phyloP scores from a whole-genome alignment of 768 basidiomycete species.

The Kwoniella bestiolae region DNA sequence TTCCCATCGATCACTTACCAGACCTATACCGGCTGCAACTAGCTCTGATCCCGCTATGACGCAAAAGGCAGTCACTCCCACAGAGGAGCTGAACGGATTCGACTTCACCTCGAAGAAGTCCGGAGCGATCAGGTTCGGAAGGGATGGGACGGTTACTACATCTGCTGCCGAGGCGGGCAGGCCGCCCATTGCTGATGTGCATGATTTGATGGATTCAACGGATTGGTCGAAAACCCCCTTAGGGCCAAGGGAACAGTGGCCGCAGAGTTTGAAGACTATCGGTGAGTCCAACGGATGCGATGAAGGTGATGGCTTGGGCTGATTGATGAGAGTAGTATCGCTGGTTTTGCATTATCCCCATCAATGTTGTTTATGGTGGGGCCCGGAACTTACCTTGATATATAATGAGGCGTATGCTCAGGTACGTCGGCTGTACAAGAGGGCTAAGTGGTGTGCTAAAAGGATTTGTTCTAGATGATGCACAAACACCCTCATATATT shows the following conservation, averaged over 20 bases:
- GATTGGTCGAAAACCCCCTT: constrained; percentile 53
- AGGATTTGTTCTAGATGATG: constrained; percentile 27
- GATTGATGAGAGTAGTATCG: too few species aligned
- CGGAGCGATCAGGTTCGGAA: constrained; percentile 34
- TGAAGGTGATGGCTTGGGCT: background rate
- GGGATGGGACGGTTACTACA: constrained; percentile 38
- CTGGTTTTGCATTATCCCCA: constrained; percentile 44
- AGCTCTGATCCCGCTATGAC: background rate
- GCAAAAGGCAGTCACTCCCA: constrained; percentile 15
- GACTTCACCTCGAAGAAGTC: constrained; percentile 2
- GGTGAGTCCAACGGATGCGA: constrained; percentile 24
- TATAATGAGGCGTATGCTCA: constrained; percentile 53
- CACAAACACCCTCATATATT: constrained; percentile 53
- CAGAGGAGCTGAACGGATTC: constrained; percentile 22
- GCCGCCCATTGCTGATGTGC: constrained; percentile 28
- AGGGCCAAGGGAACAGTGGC: constrained; percentile 48
- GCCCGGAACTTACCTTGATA: constrained; percentile 49
- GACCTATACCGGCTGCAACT: background rate
- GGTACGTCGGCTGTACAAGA: too few species aligned
- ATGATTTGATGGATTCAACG: constrained; percentile 40
- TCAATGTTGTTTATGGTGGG: constrained; percentile 55
- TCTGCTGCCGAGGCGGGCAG: constrained; percentile 3
- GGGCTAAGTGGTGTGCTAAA: too few species aligned
- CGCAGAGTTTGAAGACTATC: constrained; percentile 47
- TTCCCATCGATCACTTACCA: background rate